Base-by-base conservation (phyloP, 129 eudicot genomes). In the Cynara cardunculus region DNA sequence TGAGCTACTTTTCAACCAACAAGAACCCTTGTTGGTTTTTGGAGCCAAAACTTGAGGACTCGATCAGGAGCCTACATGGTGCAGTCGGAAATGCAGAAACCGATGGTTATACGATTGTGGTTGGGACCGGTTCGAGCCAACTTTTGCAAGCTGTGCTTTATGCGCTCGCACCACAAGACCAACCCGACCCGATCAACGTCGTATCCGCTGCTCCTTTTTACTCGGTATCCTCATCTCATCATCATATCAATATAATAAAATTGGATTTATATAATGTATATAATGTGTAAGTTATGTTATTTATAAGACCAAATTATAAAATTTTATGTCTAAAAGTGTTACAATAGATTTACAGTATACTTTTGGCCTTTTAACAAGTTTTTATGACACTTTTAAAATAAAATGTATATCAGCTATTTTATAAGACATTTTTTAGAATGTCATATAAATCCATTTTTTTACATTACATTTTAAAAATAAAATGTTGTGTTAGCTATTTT, bases 81-180 rank as follows among this genome's bases (percentile, higher is more conserved):
- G 78, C 74, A 4, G 98, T 90, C 0, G 96, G 93, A 41, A 94
- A 94, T 32, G 98, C 97, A 1, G 85, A 71, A 27, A 87, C 82
- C 0, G 92, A 92, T 19, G 94, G 84, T 22, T 83, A 86, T 25
- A 74, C 80, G 26, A 81, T 94, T 0, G 82, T 94, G 24, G 97
- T 89, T 7, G 98, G 98, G 61, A 94, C 91, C 0, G 98, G 98
- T 9, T 94, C 98, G 27, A 91, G 96, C 82, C 98, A 94, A 82
- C 90, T 94, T 0, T 66, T 94, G 37, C 88, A 86, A 27, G 96
- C 95, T 0, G 89, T 80, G 30, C 84, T 94, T 5, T 89, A 64
- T 44, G 97, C 97, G 39, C 73, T 92, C 27, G 61, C 89, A 2
- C 71, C 92, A 18, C 79, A 39, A 0, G 87, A 89, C 56, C 72